Base-by-base conservation (phyloP, 2,329 filamentous ascomycete species). In the Ophiostoma piceae region DNA sequence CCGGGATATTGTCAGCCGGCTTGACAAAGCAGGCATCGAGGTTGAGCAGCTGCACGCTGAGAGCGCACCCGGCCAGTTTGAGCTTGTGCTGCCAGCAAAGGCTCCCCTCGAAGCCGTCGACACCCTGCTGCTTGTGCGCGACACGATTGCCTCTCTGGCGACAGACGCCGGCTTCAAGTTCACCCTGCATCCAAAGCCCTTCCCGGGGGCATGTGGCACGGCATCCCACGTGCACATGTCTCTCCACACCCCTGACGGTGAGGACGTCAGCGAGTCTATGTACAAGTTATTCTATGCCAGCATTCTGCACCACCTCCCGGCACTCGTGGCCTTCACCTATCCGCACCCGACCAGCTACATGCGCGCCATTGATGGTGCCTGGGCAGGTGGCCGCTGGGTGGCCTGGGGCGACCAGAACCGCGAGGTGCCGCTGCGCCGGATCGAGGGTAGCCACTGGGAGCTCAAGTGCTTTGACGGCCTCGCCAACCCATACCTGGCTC, bases 361-460 rank as follows among this genome's bases (percentile, higher is more conserved):
- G 47, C 85, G 92, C 4, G 83, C 91, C 12, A 78, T 80, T 1
- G 88, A 92, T 68, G 85, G 91, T n/a, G 82, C 81, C 71, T 95
- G 91, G 92, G 85, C 90, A 0, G 91, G 91, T n/a, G 91, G 91
- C 0, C 85, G 88, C 8, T 94, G 89, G 88, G 85, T 94, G 0
- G 81, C 89, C 0, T 96, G 91, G 92, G 92, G 92, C 14, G 90
- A 87, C 4, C 88, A 95, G 79, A 95, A 95, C 77, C 87, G 90
- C 22, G 91, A 94, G 80, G 83, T 87, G 4, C 89, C 92, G 0
- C 81, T 96, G 11, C 85, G 92, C 14, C 88, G 90, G 76, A 84
- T 92, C 66, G 80, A 81, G 2, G 80, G 78, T 2, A 87, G 86
- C 26, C 89, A 92, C 75, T 96, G 91, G 90, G 92, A 96, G 78